Conservation (phyloP, 2,329 filamentous ascomycete genomes). For the Clathrospora elynae region DNA sequence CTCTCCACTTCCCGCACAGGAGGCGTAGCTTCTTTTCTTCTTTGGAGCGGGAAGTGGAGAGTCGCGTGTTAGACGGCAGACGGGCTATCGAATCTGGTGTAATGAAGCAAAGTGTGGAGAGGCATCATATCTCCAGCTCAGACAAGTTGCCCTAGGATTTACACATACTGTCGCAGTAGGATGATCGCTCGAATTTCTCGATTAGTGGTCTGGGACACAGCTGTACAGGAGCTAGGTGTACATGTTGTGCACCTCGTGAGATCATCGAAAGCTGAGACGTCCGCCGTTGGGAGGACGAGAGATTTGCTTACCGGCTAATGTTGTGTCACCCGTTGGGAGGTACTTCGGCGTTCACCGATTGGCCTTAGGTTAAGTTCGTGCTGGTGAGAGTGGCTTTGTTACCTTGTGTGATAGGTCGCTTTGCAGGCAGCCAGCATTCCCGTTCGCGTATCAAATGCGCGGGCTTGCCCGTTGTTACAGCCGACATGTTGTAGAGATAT, state of each 20-base stretch:
- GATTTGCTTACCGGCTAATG: conserved; percentile 23
- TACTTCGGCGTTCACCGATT: conserved; percentile 1
- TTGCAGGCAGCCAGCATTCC: conserved; percentile 8
- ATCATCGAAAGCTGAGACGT: too few species aligned
- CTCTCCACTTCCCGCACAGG: too few species aligned
- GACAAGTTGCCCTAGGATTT: too few species aligned
- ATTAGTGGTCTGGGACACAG: too few species aligned
- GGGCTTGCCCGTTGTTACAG: not conserved
- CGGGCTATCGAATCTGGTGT: not conserved
- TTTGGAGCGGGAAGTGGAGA: not conserved
- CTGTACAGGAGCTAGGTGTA: too few species aligned
- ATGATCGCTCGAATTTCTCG: too few species aligned
- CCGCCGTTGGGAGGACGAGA: not conserved
- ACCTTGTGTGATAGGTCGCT: not conserved
- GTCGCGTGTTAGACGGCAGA: not conserved
- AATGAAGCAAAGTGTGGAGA: too few species aligned
- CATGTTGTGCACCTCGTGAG: too few species aligned
- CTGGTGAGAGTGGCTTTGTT: not conserved
- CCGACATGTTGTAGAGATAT: not conserved
- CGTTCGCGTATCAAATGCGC: conserved; percentile 5
- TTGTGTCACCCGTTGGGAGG: conserved; percentile 5
- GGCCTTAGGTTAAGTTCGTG: not conserved
- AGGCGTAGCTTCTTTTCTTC: too few species aligned
- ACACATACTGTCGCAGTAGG: too few species aligned
- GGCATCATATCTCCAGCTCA: too few species aligned